A percentile compares a stretch with the other conserved stretches of the same genome.
phyloP scores from a whole-genome alignment of 305 asterid species.

The Fraxinus albicans region DNA sequence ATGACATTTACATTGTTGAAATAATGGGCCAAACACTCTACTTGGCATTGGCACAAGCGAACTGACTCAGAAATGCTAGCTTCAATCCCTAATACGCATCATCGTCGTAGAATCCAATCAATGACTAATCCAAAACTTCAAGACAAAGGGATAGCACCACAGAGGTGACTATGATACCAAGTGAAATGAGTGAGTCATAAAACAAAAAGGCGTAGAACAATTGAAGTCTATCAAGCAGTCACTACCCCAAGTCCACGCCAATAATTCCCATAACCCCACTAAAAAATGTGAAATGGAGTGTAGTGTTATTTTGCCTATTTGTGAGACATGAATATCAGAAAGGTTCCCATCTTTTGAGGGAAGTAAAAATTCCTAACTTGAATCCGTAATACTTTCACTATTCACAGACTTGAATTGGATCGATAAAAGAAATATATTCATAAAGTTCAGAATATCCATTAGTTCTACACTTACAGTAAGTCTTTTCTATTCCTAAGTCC shows the following conservation, averaged over 20 bases:
- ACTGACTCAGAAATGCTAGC: neutral
- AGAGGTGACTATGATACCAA: neutral
- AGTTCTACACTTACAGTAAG: neutral
- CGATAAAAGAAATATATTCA: neutral
- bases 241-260: neutral
- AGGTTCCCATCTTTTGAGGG: neutral
- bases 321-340: neutral
- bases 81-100: neutral
- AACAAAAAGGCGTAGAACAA: neutral
- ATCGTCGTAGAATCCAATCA: neutral
- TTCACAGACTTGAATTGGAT: neutral
- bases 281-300: neutral
- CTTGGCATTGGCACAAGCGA: neutral
- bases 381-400: neutral
- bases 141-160: conserved; percentile 1
- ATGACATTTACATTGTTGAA: neutral
- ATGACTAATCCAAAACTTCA: conserved; percentile 1
- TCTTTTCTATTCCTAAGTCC: neutral
- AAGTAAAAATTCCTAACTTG: neutral
- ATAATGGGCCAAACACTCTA: neutral
- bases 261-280: neutral
- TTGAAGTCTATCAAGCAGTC: neutral
- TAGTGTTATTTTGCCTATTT: neutral
- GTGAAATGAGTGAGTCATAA: neutral
- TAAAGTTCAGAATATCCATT: neutral